Evolutionary conservation across 2,329 filamentous ascomycete species (phyloP), one percentile per base, ranked within the genome.

Genomic region (Clonostachys rhizophaga): DNA sequence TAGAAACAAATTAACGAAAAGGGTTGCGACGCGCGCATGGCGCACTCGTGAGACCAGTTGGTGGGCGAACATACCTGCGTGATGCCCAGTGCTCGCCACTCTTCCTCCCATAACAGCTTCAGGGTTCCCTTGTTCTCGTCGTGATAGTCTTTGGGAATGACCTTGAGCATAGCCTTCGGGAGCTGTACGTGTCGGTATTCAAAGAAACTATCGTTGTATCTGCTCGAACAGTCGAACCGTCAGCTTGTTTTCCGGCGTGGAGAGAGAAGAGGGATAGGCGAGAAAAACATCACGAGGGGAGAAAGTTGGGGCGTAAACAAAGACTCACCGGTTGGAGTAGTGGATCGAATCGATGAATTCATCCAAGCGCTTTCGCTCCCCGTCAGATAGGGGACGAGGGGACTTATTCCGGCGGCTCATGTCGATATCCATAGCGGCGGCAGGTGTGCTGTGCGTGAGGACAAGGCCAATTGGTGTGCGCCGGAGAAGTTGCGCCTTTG

Each of bases 121-220:
- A 99, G 72, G 6, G 92, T 97, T 52, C 94, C 94, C 69, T 95
- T 90, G 45, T 83, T 74, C 44, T 84, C 79, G 67, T 96, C 91
- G 63, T 95, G 47, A 69, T 96, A 96, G 54, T 96, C 92, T 65
- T 91, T 86, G 17, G 94, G 94, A 57, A 99, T 97, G 39, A 83
- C 87, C 71, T 97, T 97, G 54, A 99, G 84, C 94, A 99, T 99
- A 57, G 90, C 86, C 72, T 99, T 99, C 40, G 94, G 94, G 33
- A 99, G 83, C 69, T 96, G 91, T 49, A 99, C 94, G 69, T 99
- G 94, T 54, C 94, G 89, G 72, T 99, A 99, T 71, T 99, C 94
- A 69, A 85, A 96, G 68, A 94, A 83, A 69, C 82, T 85, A 62
- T 99, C 94, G 30, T 86, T 91, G 67, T 99, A 99, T 67, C 94